Conservation (phyloP, 1,284 basidiomycete genomes). For the Malassezia dermatis region DNA sequence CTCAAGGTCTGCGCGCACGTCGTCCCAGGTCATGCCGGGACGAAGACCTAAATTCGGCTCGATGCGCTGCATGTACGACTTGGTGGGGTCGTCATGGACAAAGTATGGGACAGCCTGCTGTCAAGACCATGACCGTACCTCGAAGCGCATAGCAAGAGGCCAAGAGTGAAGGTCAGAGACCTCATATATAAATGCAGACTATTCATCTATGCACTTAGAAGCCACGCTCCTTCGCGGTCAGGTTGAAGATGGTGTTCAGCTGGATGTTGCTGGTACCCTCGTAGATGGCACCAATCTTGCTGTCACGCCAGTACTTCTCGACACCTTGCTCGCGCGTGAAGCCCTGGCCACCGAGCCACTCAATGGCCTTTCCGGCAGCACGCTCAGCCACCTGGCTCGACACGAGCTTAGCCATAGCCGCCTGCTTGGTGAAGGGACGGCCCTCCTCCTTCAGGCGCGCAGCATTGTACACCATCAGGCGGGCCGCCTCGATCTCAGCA, state of each 20-base stretch:
- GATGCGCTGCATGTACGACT: not conserved
- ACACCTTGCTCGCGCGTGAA: conserved; percentile 75
- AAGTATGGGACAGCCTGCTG: conserved; percentile 4
- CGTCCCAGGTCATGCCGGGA: conserved; percentile 1
- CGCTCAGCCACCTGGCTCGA: conserved; percentile 77
- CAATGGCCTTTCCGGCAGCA: conserved; percentile 79
- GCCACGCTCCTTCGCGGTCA: conserved; percentile 32
- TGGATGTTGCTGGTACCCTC: conserved; percentile 79
- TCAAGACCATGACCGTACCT: not conserved
- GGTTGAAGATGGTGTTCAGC: conserved; percentile 83
- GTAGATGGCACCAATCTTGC: conserved; percentile 69
- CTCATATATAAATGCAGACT: not conserved
- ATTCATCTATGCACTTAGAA: conserved; percentile 11
- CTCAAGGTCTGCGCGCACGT: not conserved
- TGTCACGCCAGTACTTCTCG: conserved; percentile 73
- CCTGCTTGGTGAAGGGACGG: conserved; percentile 81
- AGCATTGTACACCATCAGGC: conserved; percentile 89
- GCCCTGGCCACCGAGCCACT: conserved; percentile 91
- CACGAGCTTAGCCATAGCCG: conserved; percentile 84
- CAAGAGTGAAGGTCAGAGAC: not conserved
- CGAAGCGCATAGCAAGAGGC: not conserved
- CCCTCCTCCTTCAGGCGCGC: conserved; percentile 87
- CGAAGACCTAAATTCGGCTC: conserved; percentile 1
- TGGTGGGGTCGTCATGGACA: not conserved
- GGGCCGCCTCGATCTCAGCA: conserved; percentile 80